Base-by-base conservation (phyloP, 805 yeast species). In the Candida taoyuanica region DNA sequence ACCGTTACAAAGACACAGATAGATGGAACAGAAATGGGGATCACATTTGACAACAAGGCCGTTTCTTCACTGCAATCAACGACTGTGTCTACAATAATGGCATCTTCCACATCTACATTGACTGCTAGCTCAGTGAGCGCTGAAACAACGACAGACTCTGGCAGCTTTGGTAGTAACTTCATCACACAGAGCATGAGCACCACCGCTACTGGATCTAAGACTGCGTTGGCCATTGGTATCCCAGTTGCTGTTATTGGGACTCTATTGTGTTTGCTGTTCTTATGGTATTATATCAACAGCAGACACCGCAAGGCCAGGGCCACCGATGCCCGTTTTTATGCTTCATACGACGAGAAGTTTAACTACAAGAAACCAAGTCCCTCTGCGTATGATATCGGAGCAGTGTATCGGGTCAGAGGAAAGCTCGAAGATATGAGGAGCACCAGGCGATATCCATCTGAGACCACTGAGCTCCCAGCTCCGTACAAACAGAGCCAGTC, bases 221-320 rank as follows among this genome's bases (percentile, higher is more conserved):
- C 52, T 18, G 55, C 52, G 1, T 24, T 55, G 1, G 48, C 52
- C 17, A 45, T 55, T 15, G 60, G 58, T 11, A 48, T 55, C 5
- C 58, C 60, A 0, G 36, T 55, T 25, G 56, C 52, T 5, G 47
- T 52, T 7, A 29, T 54, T 20, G 47, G 47, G 6, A n/a, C 34
- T 3, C 34, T 44, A 1, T 28, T 54, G 7, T 7, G 49, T 1
- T 20, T 37, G 0, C 25, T 51, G 5, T 44, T 37, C 0, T 7
- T 44, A 1, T 52, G 49, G 42, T 46, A 36, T 21, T 52, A 43
- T 23, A 9, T 47, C 5, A 39, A 38, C 30, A 19, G 28, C 8
- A 48, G 46, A 35, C 46, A 35, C 11, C 29, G 23, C 14, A 40
- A 31, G n/a, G 16, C 39, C 6, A 14, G 9, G 5, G 26, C 17